Evolutionary conservation across 2,329 filamentous ascomycete species (phyloP).

Genomic region (Sporothrix protearum): DNA sequence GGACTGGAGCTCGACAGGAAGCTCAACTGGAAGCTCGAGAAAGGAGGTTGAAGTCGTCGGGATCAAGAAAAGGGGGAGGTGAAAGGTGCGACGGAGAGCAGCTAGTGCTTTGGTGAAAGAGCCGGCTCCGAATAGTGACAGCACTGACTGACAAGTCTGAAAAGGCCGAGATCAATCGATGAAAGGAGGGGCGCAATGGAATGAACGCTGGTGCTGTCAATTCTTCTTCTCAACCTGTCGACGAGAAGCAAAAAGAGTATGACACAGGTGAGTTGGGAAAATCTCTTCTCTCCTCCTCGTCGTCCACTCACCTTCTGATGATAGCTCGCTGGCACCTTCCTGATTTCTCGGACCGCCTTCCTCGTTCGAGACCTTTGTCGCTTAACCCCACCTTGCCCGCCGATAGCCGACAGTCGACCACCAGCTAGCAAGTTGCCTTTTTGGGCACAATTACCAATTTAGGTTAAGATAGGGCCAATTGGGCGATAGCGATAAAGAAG

Average conservation of each 20-base stretch:
- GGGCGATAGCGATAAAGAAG: neutral
- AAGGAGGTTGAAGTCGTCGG: neutral
- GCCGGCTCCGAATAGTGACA: neutral
- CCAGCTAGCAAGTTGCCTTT: slow-evolving; percentile 9
- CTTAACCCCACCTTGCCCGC: slow-evolving; percentile 10
- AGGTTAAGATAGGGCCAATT: neutral
- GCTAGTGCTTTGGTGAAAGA: neutral
- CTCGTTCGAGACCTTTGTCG: neutral
- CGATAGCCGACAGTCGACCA: slow-evolving; percentile 3
- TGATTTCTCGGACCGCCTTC: neutral
- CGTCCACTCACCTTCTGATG: neutral
- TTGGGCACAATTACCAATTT: slow-evolving; percentile 23
- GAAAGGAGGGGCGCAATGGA: neutral
- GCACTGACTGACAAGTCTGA: neutral
- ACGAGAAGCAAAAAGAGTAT: neutral
- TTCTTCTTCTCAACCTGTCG: neutral
- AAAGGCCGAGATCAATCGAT: neutral
- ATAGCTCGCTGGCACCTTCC: slow-evolving; percentile 14
- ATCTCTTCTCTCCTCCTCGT: neutral
- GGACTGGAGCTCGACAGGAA: neutral
- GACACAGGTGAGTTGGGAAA: neutral
- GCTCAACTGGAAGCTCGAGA: neutral
- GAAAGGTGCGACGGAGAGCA: neutral
- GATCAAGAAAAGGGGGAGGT: neutral
- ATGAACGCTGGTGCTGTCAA: neutral